Base-by-base conservation (phyloP, 306 rosid genomes). In the Sicyos edulis region DNA sequence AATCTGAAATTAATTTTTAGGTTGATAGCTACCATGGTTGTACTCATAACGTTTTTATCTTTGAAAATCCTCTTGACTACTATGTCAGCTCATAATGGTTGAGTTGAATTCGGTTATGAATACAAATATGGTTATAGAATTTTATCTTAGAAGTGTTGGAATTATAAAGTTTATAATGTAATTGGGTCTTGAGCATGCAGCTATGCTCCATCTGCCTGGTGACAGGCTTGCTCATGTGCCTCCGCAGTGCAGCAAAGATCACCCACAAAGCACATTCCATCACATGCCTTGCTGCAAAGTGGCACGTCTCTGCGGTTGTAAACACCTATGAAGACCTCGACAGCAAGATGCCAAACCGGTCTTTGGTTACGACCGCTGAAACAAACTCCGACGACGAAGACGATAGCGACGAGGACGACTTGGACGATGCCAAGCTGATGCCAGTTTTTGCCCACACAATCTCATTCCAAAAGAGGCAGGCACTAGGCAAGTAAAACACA, bases 381-480 rank as follows among this genome's bases (percentile, higher is more conserved):
- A 51, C 63, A 5, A 82, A 55, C 62, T 82, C 95, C 0, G 96
- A 91, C 0, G 92, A 90, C 0, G 97, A 90, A 15, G 82, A 80
- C 14, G 82, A 80, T 13, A 87, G 79, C 29, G 95, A 77, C 47
- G 95, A 88, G 22, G 95, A 93, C 56, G 97, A 88, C 63, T 75
- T 90, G 82, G 89, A 88, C 73, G 81, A 88, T 75, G 70, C 88
- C 57, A 90, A 82, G 59, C 15, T 90, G 77, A 32, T 87, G 40
- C 97, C 95, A 26, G 82, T 90, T 74, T 83, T 78, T 73, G 42
- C 87, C 10, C 82, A 80, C 55, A 88, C 98, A 32, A 81, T 93
- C 71, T 87, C 98, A 52, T 88, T 88, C 73, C 96, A 88, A 42
- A 93, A 90, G 83, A 87, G 98, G 75, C 96, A 93, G 74, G 90